These are phyloP conservation scores for Platanthera guangdongensis DNA, from an alignment of 106 monocot genomes.

Conservation along the genomic window DNA sequence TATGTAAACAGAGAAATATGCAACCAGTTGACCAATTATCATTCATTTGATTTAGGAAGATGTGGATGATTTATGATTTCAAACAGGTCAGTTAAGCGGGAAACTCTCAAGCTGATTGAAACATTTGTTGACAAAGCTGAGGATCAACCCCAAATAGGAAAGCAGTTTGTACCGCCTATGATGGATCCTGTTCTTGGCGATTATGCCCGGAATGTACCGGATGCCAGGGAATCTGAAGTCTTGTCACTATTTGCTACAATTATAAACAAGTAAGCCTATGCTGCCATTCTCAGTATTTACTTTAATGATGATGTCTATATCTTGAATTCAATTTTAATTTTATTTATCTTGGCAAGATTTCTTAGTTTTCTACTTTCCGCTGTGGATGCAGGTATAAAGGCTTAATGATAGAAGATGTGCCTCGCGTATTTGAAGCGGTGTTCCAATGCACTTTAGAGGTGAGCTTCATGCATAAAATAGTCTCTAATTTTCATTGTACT, in stretches of 20 bases:
- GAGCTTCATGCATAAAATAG: background rate
- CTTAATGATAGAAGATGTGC: constrained; percentile 92
- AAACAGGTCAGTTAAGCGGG: constrained; percentile 91
- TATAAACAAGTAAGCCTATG: constrained; percentile 55
- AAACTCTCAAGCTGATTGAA: constrained; percentile 92
- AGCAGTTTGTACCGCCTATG: constrained; percentile 98
- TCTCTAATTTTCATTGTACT: background rate
- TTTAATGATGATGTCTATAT: background rate
- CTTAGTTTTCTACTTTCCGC: background rate
- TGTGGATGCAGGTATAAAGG: constrained; percentile 56
- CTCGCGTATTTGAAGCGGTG: constrained; percentile 91
- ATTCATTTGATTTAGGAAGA: background rate
- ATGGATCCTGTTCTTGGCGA: constrained; percentile 97
- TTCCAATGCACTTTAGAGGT: constrained; percentile 98
- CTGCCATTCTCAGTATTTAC: background rate
- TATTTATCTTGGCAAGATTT: background rate
- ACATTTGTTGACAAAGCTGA: constrained; percentile 98
- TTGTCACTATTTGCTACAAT: constrained; percentile 92
- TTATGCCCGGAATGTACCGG: constrained; percentile 97
- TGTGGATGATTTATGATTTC: background rate
- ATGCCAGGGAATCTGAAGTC: constrained; percentile 99
- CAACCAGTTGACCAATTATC: background rate
- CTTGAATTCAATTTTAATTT: background rate
- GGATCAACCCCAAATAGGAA: constrained; percentile 79
- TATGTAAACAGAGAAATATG: constrained; percentile 10